phyloP scores from a whole-genome alignment of 805 yeast species.

The Yamadazyma sp. region DNA sequence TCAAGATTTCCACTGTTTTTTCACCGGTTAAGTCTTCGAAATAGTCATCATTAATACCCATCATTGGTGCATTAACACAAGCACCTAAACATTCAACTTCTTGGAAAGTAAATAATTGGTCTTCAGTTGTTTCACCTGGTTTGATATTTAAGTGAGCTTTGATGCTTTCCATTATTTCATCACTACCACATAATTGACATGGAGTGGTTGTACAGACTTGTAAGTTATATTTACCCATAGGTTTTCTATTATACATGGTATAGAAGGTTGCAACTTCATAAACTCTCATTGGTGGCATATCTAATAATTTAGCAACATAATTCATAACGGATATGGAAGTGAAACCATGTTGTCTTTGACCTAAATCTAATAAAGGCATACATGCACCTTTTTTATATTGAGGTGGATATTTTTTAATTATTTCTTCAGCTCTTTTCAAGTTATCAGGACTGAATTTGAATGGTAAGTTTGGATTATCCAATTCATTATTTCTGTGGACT shows the following conservation, averaged over 20 bases:
- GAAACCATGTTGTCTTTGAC: slow-evolving; percentile 84
- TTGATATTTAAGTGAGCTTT: slow-evolving; percentile 56
- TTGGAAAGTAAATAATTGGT: slow-evolving; percentile 73
- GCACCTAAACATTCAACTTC: slow-evolving; percentile 93
- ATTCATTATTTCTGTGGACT: slow-evolving; percentile 71
- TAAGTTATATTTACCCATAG: slow-evolving; percentile 79
- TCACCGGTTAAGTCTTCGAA: slow-evolving; percentile 78
- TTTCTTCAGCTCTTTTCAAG: slow-evolving; percentile 62
- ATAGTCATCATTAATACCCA: slow-evolving; percentile 79
- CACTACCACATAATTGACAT: slow-evolving; percentile 81
- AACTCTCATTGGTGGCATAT: slow-evolving; percentile 93
- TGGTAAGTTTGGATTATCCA: slow-evolving; percentile 63
- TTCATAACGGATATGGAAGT: slow-evolving; percentile 87
- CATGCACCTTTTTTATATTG: slow-evolving; percentile 86
- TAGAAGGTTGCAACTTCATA: slow-evolving; percentile 90
- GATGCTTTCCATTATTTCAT: slow-evolving; percentile 71
- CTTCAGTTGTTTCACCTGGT: slow-evolving; percentile 77
- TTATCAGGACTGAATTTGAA: slow-evolving; percentile 73
- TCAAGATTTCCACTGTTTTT: slow-evolving; percentile 56
- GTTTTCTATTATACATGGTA: slow-evolving; percentile 85
- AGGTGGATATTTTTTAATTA: slow-evolving; percentile 76
- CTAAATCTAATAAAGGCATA: slow-evolving; percentile 83
- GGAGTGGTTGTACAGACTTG: slow-evolving; percentile 91
- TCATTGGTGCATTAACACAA: slow-evolving; percentile 88
- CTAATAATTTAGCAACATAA: slow-evolving; percentile 78